Base-by-base conservation (phyloP, 768 basidiomycete genomes). In the Xerocomus brunneocitrinus region DNA sequence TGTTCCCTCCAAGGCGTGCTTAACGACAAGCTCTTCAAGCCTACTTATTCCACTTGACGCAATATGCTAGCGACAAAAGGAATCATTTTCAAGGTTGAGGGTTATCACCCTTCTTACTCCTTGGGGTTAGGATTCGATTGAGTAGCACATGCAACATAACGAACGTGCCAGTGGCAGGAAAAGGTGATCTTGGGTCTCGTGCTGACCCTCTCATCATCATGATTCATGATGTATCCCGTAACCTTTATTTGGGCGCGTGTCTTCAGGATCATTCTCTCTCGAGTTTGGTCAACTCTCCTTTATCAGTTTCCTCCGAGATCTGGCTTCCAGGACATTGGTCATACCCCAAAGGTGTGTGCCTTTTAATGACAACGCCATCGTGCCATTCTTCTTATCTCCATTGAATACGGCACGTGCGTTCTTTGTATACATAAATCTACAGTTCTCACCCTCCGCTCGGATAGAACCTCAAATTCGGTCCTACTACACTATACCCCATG, bases 381-480 rank as follows among this genome's bases (percentile, higher is more conserved):
- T 25, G 31, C n/a, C 45, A 34, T 32, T 8, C 14, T 41, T 32
- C 53, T 41, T 49, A 57, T 44, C 38, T 25, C 47, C 40, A 38
- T 41, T 28, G 19, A 36, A 38, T 4, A 30, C 10, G 35, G 39
- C 66, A 66, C 66, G 66, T 69, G 68, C 35, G 43, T 55, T 43
- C 45, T 41, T 48, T 39, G 25, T 65, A 66, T 32, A 12, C 31
- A 32, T 70, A 70, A 70, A 68, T 47, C 45, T 19, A 7, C 10
- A 19, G 5, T 13, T 34, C 22, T 19, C 30, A 30, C 34, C 36
- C 49, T 8, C 41, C 30, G 19, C 45, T 49, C 8, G 40, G 42
- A 46, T 19, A 50, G 32, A 45, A 25, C 25, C 40, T 38, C 47
- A 36, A 47, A 14, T 49, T 38, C 30, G 22, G 13, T 27, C 47